A percentile compares a stretch with the other conserved stretches of the same genome.
These are phyloP conservation scores for Ilex paraguariensis DNA, from an alignment of 305 asterid genomes.

Conservation along the genomic window DNA sequence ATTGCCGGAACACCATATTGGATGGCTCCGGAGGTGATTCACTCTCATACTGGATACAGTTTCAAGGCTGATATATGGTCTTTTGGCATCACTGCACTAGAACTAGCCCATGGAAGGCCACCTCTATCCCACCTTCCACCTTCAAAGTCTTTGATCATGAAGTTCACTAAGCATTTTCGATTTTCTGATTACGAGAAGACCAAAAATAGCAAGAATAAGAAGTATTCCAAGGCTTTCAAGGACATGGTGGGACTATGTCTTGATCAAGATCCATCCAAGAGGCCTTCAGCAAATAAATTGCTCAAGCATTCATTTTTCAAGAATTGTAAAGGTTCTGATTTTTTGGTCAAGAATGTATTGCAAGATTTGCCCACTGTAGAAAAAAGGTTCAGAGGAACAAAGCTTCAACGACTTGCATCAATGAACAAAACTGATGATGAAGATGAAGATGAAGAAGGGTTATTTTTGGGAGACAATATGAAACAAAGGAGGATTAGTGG, in stretches of 20 bases:
- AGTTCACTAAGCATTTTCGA: slow-evolving; percentile 58
- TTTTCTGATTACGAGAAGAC: slow-evolving; percentile 65
- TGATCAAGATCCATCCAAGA: slow-evolving; percentile 68
- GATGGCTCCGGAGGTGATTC: slow-evolving; percentile 93
- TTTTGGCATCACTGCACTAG: slow-evolving; percentile 74
- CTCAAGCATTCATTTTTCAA: slow-evolving; percentile 72
- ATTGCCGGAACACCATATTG: slow-evolving; percentile 73
- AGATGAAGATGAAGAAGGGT: slow-evolving; percentile 23
- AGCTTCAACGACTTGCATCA: slow-evolving; percentile 12
- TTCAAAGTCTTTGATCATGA: slow-evolving; percentile 67
- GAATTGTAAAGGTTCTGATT: slow-evolving; percentile 59
- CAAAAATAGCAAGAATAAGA: slow-evolving; percentile 38
- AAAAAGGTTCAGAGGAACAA: slow-evolving; percentile 34
- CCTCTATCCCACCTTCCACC: slow-evolving; percentile 78
- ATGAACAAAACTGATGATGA: slow-evolving; percentile 12
- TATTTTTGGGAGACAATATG: slow-evolving; percentile 13
- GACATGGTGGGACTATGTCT: slow-evolving; percentile 77
- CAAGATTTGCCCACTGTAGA: slow-evolving; percentile 65
- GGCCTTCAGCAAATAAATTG: slow-evolving; percentile 74
- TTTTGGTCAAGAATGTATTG: slow-evolving; percentile 53
- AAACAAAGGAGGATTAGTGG: slow-evolving; percentile 78
- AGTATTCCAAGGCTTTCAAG: slow-evolving; percentile 58
- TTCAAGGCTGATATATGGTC: slow-evolving; percentile 91
- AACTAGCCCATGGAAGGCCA: slow-evolving; percentile 84
- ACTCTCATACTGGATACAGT: slow-evolving; percentile 57